These are phyloP conservation scores for Tetragonia tetragonoides DNA, from an alignment of 148 eudicot genomes.

Conservation along the genomic window DNA sequence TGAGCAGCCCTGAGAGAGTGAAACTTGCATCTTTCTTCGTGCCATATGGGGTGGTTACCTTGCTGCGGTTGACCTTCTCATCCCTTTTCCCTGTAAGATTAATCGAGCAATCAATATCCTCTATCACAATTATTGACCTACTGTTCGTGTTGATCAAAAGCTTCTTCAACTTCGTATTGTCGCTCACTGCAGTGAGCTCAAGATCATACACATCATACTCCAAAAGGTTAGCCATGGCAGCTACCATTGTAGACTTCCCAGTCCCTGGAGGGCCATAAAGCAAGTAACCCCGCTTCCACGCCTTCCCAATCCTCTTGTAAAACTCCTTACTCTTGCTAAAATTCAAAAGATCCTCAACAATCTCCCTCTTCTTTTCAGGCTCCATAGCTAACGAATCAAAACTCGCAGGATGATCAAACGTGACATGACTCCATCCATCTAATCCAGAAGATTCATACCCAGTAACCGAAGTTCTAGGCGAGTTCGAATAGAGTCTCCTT, in stretches of 20 bases:
- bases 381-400: constrained; percentile 21
- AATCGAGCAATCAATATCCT: no score
- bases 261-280: constrained; percentile 28
- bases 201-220: constrained; percentile 19
- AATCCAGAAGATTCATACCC: background rate
- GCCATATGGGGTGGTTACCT: no score
- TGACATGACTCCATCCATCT: background rate
- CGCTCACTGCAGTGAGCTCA: background rate
- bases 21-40: no score
- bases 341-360: constrained; percentile 19
- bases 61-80: no score
- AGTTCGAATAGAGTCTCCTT: constrained; percentile 2
- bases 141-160: no score
- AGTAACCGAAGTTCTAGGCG: no score
- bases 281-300: constrained; percentile 25
- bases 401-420: constrained; percentile 18
- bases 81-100: no score
- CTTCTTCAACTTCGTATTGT: no score
- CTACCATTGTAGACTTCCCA: constrained; percentile 24
- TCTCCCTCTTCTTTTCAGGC: constrained; percentile 13
- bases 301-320: constrained; percentile 15
- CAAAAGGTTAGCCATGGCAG: constrained; percentile 24
- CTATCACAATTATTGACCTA: no score
- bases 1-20: constrained; percentile 23
- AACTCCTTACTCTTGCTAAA: constrained; percentile 17